These are phyloP conservation scores for Guadua angustifolia DNA, from an alignment of 176 grass and related monocot species.

Conservation along the genomic window DNA sequence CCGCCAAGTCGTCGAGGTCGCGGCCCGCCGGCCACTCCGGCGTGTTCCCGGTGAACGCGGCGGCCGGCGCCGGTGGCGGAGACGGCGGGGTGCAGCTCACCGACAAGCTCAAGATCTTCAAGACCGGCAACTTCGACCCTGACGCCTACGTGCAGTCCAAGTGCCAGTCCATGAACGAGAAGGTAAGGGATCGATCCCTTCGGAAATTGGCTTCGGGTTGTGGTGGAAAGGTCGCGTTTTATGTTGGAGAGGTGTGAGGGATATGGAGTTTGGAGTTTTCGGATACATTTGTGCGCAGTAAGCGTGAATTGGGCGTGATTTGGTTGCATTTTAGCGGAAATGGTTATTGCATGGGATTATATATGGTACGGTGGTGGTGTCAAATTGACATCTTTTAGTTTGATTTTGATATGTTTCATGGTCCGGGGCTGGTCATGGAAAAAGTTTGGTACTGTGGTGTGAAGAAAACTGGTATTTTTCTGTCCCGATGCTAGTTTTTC, in stretches of 20 bases:
- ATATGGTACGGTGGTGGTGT: background rate
- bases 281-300: background rate
- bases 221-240: background rate
- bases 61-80: conserved; percentile 20
- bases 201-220: background rate
- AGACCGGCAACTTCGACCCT: conserved; percentile 93
- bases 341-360: background rate
- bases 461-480: background rate
- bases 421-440: background rate
- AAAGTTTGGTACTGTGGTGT: background rate
- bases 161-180: conserved; percentile 89
- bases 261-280: background rate
- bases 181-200: conserved; percentile 47
- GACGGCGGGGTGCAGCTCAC: conserved; percentile 64
- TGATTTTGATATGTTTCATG: background rate
- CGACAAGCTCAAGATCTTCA: conserved; percentile 99
- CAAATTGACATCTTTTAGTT: background rate
- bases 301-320: conserved; percentile 13
- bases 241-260: background rate
- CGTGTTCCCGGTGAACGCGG: conserved; percentile 47
- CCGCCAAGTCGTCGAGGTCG: conserved; percentile 80
- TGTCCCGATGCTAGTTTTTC: background rate
- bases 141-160: conserved; percentile 98
- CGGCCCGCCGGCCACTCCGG: conserved; percentile 65
- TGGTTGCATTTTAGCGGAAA: background rate